Evolutionary conservation across 1,284 basidiomycete species (phyloP), one percentile per base, ranked within the genome.

Genomic region (Melampsora americana): DNA sequence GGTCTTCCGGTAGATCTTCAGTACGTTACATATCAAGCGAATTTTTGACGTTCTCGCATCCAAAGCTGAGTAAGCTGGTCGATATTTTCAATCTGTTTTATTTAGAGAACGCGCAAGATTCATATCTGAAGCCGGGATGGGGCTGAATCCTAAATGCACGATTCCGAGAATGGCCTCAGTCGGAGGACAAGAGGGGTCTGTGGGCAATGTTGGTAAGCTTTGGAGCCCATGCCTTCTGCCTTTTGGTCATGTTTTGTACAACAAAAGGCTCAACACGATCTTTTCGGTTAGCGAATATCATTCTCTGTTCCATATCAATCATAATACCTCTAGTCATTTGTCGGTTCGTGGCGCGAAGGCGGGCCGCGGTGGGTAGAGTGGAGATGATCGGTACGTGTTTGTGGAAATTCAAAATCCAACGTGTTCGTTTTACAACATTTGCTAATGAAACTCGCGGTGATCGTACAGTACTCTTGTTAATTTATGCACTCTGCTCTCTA

Each of bases 201-300:
- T 56, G 16, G 71, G 71, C 5, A 73, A 73, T 56, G 64, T 50
- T 18, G 71, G 71, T 73, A 28, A 50, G 26, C 48, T 26, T 23
- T 32, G 3, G 23, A 67, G 14, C 35, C 28, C 3, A 53, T 14
- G 4, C 23, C 3, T 61, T 18, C 9, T 44, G 2, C 59, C 70
- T 79, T 69, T 28, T n/a, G 42, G 5, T 74, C 77, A 68, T 78
- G 71, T n/a, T 23, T 74, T 0, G 44, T 62, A 3, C 77, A 71
- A 61, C 26, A 20, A 3, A 53, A 5, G 50, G 23, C 16, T 53
- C 2, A 53, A 23, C 5, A 3, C 23, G 2, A 53, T 53, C 18
- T 53, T 85, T 77, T 72, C 79, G 82, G 90, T 90, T 0, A 91
- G 90, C 90, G 78, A 89, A 92, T 82, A 88, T 90, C 81, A 84